These are phyloP conservation scores for Picea glauca DNA, from an alignment of 75 land plant genomes.

Conservation along the genomic window DNA sequence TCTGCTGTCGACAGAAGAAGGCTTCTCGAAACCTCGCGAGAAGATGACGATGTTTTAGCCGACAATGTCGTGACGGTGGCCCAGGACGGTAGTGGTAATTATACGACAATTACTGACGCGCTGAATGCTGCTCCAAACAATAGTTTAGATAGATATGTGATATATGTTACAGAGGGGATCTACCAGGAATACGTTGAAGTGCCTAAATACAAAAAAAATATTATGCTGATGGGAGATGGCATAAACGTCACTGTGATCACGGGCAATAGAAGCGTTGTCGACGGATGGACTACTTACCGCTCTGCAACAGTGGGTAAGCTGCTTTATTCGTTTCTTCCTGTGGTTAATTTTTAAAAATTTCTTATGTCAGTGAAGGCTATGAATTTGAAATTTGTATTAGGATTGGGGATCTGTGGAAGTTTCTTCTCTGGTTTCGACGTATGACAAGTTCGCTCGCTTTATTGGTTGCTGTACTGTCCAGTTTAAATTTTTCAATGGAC, in stretches of 20 bases:
- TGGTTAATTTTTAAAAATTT: background rate
- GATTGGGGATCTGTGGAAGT: too few relatives aligned
- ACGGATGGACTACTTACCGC: slow-evolving; percentile 54
- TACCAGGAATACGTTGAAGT: slow-evolving; percentile 48
- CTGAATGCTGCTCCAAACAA: slow-evolving; percentile 14
- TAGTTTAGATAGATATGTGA: slow-evolving; percentile 2
- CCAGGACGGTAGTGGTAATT: slow-evolving; percentile 16
- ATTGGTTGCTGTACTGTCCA: background rate
- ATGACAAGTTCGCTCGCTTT: background rate
- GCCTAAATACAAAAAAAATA: slow-evolving; percentile 42
- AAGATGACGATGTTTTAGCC: background rate
- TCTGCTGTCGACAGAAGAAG: background rate
- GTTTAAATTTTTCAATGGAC: background rate
- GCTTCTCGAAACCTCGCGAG: background rate
- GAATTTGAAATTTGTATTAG: background rate
- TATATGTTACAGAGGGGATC: slow-evolving; percentile 22
- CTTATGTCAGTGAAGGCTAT: too few relatives aligned
- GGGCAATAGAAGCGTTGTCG: slow-evolving; percentile 39
- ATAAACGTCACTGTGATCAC: slow-evolving; percentile 49
- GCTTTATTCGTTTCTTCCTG: background rate
- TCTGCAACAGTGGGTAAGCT: slow-evolving; percentile 64
- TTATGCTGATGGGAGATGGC: slow-evolving; percentile 66
- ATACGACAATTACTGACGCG: slow-evolving; percentile 14
- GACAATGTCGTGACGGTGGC: background rate
- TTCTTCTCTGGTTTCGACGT: too few relatives aligned